Base-by-base conservation (phyloP, 2,329 filamentous ascomycete genomes). In the Fusarium foetens region DNA sequence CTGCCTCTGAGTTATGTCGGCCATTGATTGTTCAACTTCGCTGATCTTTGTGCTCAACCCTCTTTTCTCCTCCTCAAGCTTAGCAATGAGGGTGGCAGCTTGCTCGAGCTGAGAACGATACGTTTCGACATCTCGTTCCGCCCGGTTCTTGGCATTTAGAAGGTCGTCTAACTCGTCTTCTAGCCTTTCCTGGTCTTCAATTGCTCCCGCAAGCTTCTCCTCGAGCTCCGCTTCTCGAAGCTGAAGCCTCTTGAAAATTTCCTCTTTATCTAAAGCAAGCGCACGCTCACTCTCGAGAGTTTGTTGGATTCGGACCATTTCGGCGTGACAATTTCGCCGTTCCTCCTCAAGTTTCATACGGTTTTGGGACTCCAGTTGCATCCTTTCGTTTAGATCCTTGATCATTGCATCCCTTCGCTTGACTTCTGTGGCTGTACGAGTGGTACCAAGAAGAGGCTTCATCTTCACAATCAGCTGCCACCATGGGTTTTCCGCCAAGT, bases 181-280 rank as follows among this genome's bases (percentile, higher is more conserved):
- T 2, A 99, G 88, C 59, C 92, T 91, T 79, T 98, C 95, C 80
- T 98, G 95, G 76, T 99, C 97, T 27, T 97, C 93, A 66, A 98
- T 90, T 35, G 95, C 95, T 42, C 93, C 95, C 41, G 94, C 89
- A 33, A 99, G 88, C 83, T 98, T 98, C 78, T 99, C 97, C 58
- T 92, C 93, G 8, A 99, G 88, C 79, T 99, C 95, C 16, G 91
- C 88, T 82, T 99, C 96, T n/a, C 96, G 92, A 58, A 92, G 85
- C 79, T 98, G 96, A 27, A 99, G 86, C n/a, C 97, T 90, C 79
- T 95, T 97, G 86, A 98, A 99, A 67, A 99, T 99, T 78, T 99
- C 96, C 79, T 99, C 97, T 80, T 99, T 99, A 82, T 99, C 96
- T 9, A 99, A 85, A 2, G 96, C 96, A 45, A 99, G 86, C n/a